Evolutionary conservation across 495 filamentous ascomycete species (phyloP).

Genomic region (Podospora comata): DNA sequence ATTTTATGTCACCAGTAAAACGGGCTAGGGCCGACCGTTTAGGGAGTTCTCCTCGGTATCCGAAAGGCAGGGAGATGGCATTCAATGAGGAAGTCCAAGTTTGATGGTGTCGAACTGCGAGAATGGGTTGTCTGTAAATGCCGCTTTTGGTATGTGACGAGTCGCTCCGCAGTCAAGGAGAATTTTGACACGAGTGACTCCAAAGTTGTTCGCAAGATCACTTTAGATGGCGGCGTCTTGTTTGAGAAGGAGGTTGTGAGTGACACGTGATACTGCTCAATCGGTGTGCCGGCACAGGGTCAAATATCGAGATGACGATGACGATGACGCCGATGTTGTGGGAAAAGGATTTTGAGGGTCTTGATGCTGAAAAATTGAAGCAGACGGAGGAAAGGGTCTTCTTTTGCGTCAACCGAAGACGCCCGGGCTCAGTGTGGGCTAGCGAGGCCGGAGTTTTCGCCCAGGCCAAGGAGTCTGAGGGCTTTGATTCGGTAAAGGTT

Average conservation of each 20-base stretch:
- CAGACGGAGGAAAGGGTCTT: background rate
- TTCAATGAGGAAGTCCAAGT: background rate
- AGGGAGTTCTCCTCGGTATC: conserved; percentile 10
- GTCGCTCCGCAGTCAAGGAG: background rate
- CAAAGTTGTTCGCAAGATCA: background rate
- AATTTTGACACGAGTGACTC: background rate
- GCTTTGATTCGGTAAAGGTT: conserved; percentile 26
- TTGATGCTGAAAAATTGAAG: background rate
- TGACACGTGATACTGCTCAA: background rate
- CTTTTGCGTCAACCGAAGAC: conserved; percentile 1
- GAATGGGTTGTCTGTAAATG: conserved; percentile 1
- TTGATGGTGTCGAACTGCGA: background rate
- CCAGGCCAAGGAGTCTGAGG: conserved; percentile 14
- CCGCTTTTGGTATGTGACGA: background rate
- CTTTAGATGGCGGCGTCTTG: background rate
- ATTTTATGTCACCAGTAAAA: conserved; percentile 14
- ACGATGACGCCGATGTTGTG: background rate
- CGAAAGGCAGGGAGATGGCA: conserved; percentile 6
- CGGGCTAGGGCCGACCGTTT: background rate
- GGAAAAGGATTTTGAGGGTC: background rate
- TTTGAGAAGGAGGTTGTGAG: background rate
- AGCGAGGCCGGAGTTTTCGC: conserved; percentile 22
- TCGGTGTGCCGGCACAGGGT: background rate
- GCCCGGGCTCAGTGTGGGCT: background rate
- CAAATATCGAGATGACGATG: background rate